These are phyloP conservation scores for Teratosphaeria zuluensis DNA, from an alignment of 2,329 filamentous ascomycete species.

Conservation along the genomic window DNA sequence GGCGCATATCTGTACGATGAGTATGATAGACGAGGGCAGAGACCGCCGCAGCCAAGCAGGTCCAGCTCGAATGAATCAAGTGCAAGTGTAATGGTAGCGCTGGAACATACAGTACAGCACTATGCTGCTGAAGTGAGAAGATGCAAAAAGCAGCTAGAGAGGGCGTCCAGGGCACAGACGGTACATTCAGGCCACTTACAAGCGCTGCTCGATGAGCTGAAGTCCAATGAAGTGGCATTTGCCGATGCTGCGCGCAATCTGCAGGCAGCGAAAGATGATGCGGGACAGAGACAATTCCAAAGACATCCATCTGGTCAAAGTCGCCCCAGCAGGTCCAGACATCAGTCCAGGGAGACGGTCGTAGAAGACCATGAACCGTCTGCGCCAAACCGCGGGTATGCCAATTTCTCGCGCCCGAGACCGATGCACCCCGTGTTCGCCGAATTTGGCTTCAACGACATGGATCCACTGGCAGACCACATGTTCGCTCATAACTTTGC, in stretches of 20 bases:
- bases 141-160: constrained; percentile 17
- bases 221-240: constrained; percentile 11
- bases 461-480: constrained; percentile 8
- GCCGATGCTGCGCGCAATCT: constrained; percentile 6
- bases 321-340: constrained; percentile 2
- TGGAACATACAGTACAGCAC: constrained; percentile 16
- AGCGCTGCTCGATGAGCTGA: constrained; percentile 17
- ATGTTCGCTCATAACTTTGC: constrained; percentile 11
- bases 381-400: not conserved
- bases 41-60: constrained; percentile 2
- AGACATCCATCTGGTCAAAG: constrained; percentile 3
- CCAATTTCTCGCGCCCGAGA: not conserved
- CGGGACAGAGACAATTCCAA: constrained; percentile 2
- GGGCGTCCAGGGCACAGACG: constrained; percentile 14
- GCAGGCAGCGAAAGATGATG: not conserved
- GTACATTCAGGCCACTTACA: constrained; percentile 15
- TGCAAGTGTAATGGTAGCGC: constrained; percentile 8
- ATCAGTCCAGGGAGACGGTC: constrained; percentile 1
- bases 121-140: constrained; percentile 10
- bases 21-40: constrained; percentile 4
- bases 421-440: constrained; percentile 7
- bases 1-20: constrained; percentile 14
- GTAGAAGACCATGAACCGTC: not conserved
- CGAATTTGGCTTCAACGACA: constrained; percentile 4
- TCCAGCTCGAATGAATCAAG: constrained; percentile 4